phyloP scores from a whole-genome alignment of 2,329 filamentous ascomycete genomes.

The Cordyceps tenuipes region DNA sequence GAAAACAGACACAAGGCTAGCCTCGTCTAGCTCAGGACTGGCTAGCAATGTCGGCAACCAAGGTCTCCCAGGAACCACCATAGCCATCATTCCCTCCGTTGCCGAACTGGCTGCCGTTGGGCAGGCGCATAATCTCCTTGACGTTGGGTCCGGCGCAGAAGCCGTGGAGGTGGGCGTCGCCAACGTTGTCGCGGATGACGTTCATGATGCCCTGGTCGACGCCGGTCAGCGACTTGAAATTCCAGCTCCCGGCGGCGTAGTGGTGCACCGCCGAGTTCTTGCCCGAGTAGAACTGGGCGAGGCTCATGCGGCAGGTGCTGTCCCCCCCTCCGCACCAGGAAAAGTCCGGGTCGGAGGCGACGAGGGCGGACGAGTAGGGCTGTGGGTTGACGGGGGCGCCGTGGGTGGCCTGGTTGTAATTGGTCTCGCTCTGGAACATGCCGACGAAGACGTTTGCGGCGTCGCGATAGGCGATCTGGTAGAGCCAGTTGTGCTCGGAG shows the following conservation, averaged over 20 bases:
- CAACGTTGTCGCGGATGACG: slow-evolving; percentile 13
- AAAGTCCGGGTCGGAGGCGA: slow-evolving; percentile 36
- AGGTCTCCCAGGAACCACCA: slow-evolving; percentile 14
- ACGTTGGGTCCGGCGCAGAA: slow-evolving; percentile 15
- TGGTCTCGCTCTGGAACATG: slow-evolving; percentile 47
- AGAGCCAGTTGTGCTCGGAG: slow-evolving; percentile 49
- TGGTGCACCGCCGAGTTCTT: slow-evolving; percentile 4
- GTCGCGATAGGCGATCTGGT: slow-evolving; percentile 46
- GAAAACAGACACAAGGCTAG: not conserved
- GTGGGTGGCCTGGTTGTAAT: slow-evolving; percentile 29
- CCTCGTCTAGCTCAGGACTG: slow-evolving; percentile 11
- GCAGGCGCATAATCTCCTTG: slow-evolving; percentile 13
- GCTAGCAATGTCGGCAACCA: slow-evolving; percentile 14
- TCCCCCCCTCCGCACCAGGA: slow-evolving; percentile 29
- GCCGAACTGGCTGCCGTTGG: slow-evolving; percentile 13
- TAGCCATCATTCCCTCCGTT: slow-evolving; percentile 14
- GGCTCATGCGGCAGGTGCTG: slow-evolving; percentile 32
- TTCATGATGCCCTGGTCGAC: slow-evolving; percentile 16
- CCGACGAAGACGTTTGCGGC: slow-evolving; percentile 42
- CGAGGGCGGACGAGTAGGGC: slow-evolving; percentile 23
- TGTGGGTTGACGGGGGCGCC: slow-evolving; percentile 25
- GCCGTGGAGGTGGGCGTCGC: slow-evolving; percentile 12
- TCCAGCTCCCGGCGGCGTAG: slow-evolving; percentile 10
- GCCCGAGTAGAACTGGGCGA: slow-evolving; percentile 34
- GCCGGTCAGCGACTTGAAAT: slow-evolving; percentile 9